phyloP scores from a whole-genome alignment of 2,329 filamentous ascomycete species.

The Ceratocystis ficicola region DNA sequence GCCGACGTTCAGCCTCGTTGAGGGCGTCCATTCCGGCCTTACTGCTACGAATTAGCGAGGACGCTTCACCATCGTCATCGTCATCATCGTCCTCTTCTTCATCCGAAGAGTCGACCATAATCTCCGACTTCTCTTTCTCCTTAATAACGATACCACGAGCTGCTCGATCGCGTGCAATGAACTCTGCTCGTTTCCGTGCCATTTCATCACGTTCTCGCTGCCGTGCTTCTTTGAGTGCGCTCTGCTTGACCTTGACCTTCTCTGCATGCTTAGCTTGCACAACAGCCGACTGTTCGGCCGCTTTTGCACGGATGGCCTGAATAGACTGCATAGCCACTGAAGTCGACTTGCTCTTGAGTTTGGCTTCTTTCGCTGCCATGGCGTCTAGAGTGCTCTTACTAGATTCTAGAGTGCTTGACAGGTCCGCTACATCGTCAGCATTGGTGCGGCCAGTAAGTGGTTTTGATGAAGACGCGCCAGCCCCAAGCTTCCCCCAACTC shows the following conservation, averaged over 20 bases:
- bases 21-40: conserved; percentile 38
- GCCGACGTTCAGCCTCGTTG: conserved; percentile 37
- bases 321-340: conserved; percentile 21
- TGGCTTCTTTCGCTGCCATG: conserved; percentile 33
- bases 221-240: conserved; percentile 54
- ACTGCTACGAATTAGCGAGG: conserved; percentile 38
- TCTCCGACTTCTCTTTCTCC: conserved; percentile 38
- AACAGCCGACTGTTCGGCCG: conserved; percentile 19
- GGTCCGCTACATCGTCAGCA: conserved; percentile 37
- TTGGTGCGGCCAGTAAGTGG: conserved; percentile 30
- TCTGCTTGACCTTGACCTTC: conserved; percentile 25
- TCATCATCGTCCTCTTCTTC: conserved; percentile 51
- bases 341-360: conserved; percentile 25
- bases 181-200: conserved; percentile 57
- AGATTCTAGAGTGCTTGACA: conserved; percentile 39
- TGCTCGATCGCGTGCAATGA: conserved; percentile 53
- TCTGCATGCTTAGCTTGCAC: conserved; percentile 25
- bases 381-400: conserved; percentile 35
- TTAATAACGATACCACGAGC: conserved; percentile 31
- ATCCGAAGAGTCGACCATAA: conserved; percentile 81
- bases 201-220: conserved; percentile 64
- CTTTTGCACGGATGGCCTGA: conserved; percentile 18
- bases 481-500: conserved; percentile 45
- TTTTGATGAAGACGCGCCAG: conserved; percentile 24
- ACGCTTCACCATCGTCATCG: conserved; percentile 41